A percentile compares a stretch with the other conserved stretches of the same genome.
Evolutionary conservation across 2,329 filamentous ascomycete species (phyloP).

Genomic region (Metarhizium anisopliae): DNA sequence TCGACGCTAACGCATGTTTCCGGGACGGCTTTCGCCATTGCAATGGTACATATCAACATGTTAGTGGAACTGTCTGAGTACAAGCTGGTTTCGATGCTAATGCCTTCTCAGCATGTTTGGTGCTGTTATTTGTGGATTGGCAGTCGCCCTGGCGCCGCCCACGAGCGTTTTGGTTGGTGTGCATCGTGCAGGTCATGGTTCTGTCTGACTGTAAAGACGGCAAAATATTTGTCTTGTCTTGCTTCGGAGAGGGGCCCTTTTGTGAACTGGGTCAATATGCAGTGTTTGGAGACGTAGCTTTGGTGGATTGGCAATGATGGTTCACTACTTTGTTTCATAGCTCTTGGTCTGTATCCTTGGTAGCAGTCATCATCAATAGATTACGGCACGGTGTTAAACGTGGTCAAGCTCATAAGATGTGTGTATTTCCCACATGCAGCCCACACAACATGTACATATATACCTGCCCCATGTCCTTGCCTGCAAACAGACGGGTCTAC

Average conservation of each 20-base stretch:
- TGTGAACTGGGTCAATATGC: background rate
- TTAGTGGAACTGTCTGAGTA: conserved; percentile 7
- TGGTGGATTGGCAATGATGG: background rate
- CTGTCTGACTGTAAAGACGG: background rate
- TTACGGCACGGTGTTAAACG: background rate
- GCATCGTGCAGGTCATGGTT: background rate
- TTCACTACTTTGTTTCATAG: background rate
- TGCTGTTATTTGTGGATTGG: conserved; percentile 11
- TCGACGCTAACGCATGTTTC: background rate
- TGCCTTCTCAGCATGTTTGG: conserved; percentile 11
- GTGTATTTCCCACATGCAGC: background rate
- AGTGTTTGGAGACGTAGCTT: background rate
- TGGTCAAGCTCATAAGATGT: background rate
- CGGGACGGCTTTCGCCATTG: conserved; percentile 4
- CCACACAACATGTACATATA: background rate
- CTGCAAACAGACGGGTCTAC: background rate
- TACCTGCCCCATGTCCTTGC: background rate
- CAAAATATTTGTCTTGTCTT: background rate
- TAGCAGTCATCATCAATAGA: background rate
- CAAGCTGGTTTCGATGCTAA: conserved; percentile 6
- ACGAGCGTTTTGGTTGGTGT: background rate
- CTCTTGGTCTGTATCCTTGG: background rate
- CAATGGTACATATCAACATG: conserved; percentile 15
- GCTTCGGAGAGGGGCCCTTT: background rate
- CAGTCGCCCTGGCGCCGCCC: conserved; percentile 9